Conservation (phyloP, 306 rosid species). For the Dryas drummondii region DNA sequence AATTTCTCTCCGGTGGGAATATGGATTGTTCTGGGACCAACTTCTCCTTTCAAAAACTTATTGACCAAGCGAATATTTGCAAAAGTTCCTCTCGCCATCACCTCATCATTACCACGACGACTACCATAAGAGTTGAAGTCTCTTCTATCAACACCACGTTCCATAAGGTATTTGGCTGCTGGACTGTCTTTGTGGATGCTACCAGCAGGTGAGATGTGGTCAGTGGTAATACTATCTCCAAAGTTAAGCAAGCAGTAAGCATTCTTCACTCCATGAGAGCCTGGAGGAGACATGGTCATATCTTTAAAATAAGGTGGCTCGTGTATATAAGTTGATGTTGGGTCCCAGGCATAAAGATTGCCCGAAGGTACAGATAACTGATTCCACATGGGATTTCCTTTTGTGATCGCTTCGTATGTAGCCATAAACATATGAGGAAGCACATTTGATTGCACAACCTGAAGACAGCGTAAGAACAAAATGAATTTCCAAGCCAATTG, state of each 20-base stretch:
- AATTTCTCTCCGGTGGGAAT: constrained; percentile 84
- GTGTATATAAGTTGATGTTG: constrained; percentile 80
- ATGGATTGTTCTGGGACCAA: constrained; percentile 89
- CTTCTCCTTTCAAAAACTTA: constrained; percentile 88
- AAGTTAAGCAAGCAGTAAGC: constrained; percentile 94
- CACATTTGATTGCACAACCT: constrained; percentile 93
- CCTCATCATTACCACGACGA: constrained; percentile 94
- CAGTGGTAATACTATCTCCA: constrained; percentile 97
- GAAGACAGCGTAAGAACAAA: constrained; percentile 29
- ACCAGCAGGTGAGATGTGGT: constrained; percentile 98
- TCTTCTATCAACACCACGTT: constrained; percentile 85
- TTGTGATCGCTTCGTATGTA: constrained; percentile 85
- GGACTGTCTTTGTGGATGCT: constrained; percentile 97
- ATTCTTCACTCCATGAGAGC: constrained; percentile 71
- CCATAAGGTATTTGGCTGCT: constrained; percentile 84
- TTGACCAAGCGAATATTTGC: constrained; percentile 93
- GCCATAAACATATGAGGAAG: constrained; percentile 91
- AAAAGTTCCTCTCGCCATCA: constrained; percentile 93
- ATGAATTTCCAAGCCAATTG: constrained; percentile 5
- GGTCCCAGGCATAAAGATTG: constrained; percentile 87
- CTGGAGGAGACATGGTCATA: constrained; percentile 97
- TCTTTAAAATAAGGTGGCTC: constrained; percentile 86
- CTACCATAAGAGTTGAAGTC: constrained; percentile 98
- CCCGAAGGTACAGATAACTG: constrained; percentile 78
- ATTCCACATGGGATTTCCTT: constrained; percentile 96